Evolutionary conservation across 345 rosid species (phyloP).

Genomic region (Syzygium jambos): DNA sequence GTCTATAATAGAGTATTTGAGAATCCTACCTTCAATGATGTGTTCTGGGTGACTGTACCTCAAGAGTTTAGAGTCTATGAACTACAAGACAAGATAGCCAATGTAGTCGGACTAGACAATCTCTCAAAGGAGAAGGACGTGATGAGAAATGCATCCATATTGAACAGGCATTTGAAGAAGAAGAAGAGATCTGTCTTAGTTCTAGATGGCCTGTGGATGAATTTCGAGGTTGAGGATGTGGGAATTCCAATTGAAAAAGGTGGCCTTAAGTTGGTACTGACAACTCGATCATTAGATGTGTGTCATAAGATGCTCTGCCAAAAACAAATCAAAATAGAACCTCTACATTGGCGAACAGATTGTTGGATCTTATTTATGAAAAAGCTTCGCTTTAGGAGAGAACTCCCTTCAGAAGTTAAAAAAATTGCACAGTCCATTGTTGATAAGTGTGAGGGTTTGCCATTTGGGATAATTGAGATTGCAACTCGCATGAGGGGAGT

Average conservation of each 20-base stretch:
- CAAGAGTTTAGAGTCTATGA: not conserved
- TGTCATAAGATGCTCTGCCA: no score
- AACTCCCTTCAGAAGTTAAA: no score
- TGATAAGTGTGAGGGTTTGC: no score
- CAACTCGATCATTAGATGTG: not conserved
- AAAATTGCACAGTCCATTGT: no score
- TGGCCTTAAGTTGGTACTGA: not conserved
- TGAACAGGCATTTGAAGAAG: not conserved
- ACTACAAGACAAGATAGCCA: not conserved
- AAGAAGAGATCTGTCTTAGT: rapidly evolving
- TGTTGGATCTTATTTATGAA: no score
- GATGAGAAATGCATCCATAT: not conserved
- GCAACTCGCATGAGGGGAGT: no score
- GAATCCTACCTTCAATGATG: not conserved
- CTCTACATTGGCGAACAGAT: no score
- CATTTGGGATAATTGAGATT: no score
- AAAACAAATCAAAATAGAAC: no score
- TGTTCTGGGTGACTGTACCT: not conserved
- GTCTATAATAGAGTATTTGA: not conserved
- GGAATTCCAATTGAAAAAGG: not conserved
- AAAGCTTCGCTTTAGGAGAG: no score
- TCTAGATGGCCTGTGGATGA: not conserved
- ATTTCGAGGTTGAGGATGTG: not conserved
- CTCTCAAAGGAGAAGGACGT: not conserved
- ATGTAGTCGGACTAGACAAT: not conserved